Evolutionary conservation across 179 eudicot genomes (phyloP), one percentile per base, ranked within the genome.

Genomic region (Pouteria campechiana): DNA sequence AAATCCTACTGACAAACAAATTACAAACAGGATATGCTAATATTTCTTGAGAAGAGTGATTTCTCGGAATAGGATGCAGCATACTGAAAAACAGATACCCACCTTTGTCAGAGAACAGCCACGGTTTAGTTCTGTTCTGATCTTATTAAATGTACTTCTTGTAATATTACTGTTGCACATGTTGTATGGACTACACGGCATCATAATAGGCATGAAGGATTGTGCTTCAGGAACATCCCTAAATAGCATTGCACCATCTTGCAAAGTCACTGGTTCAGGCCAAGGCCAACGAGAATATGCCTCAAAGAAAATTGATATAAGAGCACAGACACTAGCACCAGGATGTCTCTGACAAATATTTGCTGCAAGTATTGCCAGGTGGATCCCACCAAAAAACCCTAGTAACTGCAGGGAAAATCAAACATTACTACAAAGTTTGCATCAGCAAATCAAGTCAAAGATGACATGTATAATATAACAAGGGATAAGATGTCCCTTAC

Each of bases 331-430:
- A 27, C 63, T 57, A 20, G 65, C 70, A 42, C 55, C 58, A 48
- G 72, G 72, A 34, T 57, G 54, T 57, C 63, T 57, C 60, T 58
- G 67, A 43, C 76, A 75, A 40, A 75, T 32, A 41, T 55, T 57
- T 19, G 79, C 74, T 8, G 64, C 58, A 20, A 79, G 69, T 32
- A 79, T 63, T 10, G 82, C 82, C 37, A 72, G 58, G 54, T 79
- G 88, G 32, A 75, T 57, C 27, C 82, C 82, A 37, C 79, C 82
- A 15, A 75, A 64, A 45, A 41, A 72, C 32, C 79, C 79, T 42
- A 60, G 49, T 38, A 69, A 55, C 88, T 73, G 75, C 41, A 45
- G 27, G 39, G 12, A 22, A 21, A 54, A 15, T 9, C n/a, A 5
- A 17, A 38, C 7, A 30, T 7, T 14, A 14, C 14, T 24, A 7